Conservation (phyloP, 441 rosid genomes). For the Pelargonium australe region DNA sequence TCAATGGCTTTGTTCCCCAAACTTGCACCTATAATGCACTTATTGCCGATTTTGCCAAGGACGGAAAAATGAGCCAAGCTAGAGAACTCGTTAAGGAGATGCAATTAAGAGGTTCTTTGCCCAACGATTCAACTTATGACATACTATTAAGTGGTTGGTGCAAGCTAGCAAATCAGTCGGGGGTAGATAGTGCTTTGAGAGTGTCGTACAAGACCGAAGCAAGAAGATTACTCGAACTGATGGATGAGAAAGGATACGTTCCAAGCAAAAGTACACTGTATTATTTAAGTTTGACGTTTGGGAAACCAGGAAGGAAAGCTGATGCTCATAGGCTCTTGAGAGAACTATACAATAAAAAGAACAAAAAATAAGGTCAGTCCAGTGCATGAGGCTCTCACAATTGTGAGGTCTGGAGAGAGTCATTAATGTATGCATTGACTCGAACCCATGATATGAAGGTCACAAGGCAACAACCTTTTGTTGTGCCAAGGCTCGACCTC, state of each 20-base stretch:
- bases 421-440: too few species aligned
- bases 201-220: constrained; percentile 53
- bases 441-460: too few species aligned
- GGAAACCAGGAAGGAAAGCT: constrained; percentile 51
- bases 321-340: constrained; percentile 48
- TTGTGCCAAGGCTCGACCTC: too few species aligned
- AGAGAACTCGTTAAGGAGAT: constrained; percentile 77
- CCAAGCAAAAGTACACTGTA: constrained; percentile 58
- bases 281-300: constrained; percentile 56
- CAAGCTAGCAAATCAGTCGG: constrained; percentile 43
- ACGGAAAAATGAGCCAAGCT: constrained; percentile 74
- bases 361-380: constrained; percentile 13
- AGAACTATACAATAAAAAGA: constrained; percentile 43
- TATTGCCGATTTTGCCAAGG: constrained; percentile 52
- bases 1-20: constrained; percentile 67
- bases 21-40: constrained; percentile 76
- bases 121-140: constrained; percentile 68
- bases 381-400: too few species aligned
- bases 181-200: constrained; percentile 43
- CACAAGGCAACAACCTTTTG: too few species aligned
- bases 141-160: constrained; percentile 73
- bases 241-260: constrained; percentile 60
- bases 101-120: constrained; percentile 48
- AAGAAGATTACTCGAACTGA: constrained; percentile 46
- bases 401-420: too few species aligned